Percentiles rank a stretch among this genome's conserved stretches.
These are phyloP conservation scores for Abelmoschus esculentus DNA, from an alignment of 345 rosid species.

Conservation along the genomic window DNA sequence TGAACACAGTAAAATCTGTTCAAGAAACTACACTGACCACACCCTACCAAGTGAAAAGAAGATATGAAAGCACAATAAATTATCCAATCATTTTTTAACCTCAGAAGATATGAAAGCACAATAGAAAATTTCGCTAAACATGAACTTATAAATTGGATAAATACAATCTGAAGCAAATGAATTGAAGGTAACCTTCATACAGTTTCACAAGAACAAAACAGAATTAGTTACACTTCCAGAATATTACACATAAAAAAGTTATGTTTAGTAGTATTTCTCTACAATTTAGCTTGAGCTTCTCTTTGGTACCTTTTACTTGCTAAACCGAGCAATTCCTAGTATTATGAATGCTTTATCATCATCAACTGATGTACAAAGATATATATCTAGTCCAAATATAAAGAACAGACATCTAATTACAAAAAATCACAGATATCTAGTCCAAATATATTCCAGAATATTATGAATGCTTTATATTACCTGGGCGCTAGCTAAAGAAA, in stretches of 20 bases:
- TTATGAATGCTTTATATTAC: slow-evolving; percentile 27
- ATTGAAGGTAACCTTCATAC: not conserved
- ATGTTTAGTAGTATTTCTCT: not conserved
- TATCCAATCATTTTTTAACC: not conserved
- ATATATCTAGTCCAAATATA: not conserved
- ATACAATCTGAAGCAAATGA: not conserved
- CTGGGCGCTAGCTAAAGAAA: slow-evolving; percentile 87
- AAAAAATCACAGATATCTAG: not conserved
- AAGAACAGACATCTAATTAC: too few species aligned
- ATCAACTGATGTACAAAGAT: not conserved
- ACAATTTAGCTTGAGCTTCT: not conserved
- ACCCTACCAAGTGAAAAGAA: not conserved
- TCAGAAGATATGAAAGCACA: not conserved
- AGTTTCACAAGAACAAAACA: not conserved
- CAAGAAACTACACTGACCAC: not conserved
- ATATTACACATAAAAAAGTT: not conserved
- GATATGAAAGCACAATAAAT: not conserved
- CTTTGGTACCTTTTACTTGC: not conserved
- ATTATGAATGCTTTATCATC: not conserved
- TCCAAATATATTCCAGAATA: not conserved
- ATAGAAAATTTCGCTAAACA: not conserved
- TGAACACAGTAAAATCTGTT: not conserved
- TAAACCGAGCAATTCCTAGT: not conserved
- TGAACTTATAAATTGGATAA: not conserved
- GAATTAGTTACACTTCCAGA: not conserved